Conservation (phyloP, 2,329 filamentous ascomycete species). For the Colletotrichum melonis region DNA sequence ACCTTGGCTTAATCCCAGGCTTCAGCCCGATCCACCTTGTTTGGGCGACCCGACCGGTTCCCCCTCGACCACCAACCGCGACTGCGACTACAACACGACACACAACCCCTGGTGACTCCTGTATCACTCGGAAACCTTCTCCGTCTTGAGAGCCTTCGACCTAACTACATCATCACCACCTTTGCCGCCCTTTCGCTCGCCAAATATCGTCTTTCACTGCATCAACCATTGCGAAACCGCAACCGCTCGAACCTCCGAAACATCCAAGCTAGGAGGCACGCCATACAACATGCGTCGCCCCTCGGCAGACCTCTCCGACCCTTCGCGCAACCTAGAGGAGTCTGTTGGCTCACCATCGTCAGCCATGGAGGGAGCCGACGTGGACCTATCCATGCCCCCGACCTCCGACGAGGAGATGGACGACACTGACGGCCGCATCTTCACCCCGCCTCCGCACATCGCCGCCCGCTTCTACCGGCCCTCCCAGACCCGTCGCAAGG, state of each 20-base stretch:
- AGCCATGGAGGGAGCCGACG: slow-evolving; percentile 42
- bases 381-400: slow-evolving; percentile 54
- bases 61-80: background rate
- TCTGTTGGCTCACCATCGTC: slow-evolving; percentile 45
- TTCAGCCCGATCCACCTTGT: slow-evolving; percentile 17
- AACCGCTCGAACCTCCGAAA: slow-evolving; percentile 15
- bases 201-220: background rate
- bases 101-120: background rate
- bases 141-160: background rate
- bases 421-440: slow-evolving; percentile 49
- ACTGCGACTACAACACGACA: background rate
- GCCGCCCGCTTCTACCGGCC: slow-evolving; percentile 82
- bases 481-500: slow-evolving; percentile 74
- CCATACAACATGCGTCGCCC: slow-evolving; percentile 53
- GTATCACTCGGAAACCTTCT: background rate
- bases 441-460: slow-evolving; percentile 79
- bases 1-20: background rate
- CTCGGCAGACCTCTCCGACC: slow-evolving; percentile 54
- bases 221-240: slow-evolving; percentile 10
- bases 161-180: background rate
- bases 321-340: slow-evolving; percentile 52
- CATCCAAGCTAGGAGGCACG: slow-evolving; percentile 20
- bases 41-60: slow-evolving; percentile 8
- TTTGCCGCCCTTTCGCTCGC: background rate
- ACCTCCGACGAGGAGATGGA: slow-evolving; percentile 45